Evolutionary conservation across 495 filamentous ascomycete species (phyloP), one percentile per base, ranked within the genome.

Genomic region (Aspergillus baeticus): DNA sequence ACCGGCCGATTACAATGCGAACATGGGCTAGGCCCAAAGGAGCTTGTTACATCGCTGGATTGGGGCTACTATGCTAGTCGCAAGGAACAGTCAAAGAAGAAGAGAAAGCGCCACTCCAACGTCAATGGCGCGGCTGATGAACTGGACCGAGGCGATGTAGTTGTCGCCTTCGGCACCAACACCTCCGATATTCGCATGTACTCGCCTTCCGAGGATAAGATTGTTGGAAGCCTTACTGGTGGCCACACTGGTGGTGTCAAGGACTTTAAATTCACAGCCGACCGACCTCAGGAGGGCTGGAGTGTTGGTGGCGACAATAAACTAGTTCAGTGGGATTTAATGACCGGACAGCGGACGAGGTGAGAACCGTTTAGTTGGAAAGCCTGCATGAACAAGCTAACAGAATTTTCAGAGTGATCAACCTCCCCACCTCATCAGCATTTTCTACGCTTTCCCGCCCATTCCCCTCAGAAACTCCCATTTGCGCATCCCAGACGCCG

Each of bases 241-340:
- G 79, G 60, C 5, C 82, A 85, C 63, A 72, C 80, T 1, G 76
- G 76, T 50, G 82, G 75, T 18, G 77, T 84, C 51, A 73, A 71
- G 64, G 77, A 81, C 57, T 84, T 85, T 68, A 79, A 81, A 59
- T 85, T 85, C 57, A 79, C 74, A 2, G 71, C 77, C 34, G 69
- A 66, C 29, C 62, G 65, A 2, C 57, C 73, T 51, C 63, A 71
- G 54, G 63, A 83, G 52, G 82, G 72, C 20, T 85, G 82, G 82
- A 84, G 82, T 74, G 74, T 82, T 50, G 82, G 82, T 34, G 75
- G 74, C 37, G 82, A 85, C 64, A 81, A 79, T 55, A 85, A 79
- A 60, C 69, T 84, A 37, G 75, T 85, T 10, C 81, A 84, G 61
- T 85, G 82, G 82, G 80, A 85, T 65, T 61, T 84, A 52, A 68